These are phyloP conservation scores for Pseudogymnoascus sp. DNA, from an alignment of 2,329 filamentous ascomycete species.

Conservation along the genomic window DNA sequence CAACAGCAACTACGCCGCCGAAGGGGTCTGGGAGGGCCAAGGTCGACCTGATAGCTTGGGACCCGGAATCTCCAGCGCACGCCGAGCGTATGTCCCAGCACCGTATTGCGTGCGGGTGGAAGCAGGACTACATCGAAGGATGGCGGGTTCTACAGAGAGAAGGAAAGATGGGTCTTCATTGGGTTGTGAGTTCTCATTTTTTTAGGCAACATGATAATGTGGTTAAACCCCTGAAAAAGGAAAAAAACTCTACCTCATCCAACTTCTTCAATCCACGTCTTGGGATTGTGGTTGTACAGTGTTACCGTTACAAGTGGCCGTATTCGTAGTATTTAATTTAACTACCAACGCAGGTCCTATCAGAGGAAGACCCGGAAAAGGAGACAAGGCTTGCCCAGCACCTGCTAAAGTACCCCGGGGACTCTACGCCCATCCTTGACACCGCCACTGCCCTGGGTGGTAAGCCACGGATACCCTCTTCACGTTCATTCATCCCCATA, in stretches of 20 bases:
- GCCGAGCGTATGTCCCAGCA: constrained; percentile 35
- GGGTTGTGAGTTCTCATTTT: constrained; percentile 18
- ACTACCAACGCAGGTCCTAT: constrained; percentile 16
- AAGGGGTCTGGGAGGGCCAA: constrained; percentile 14
- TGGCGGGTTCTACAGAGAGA: constrained; percentile 17
- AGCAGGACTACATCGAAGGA: constrained; percentile 29
- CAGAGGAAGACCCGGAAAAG: constrained; percentile 16
- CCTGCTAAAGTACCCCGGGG: constrained; percentile 16
- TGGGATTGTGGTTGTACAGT: background rate
- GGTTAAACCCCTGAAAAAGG: background rate
- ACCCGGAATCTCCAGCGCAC: constrained; percentile 34
- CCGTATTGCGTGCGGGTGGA: constrained; percentile 39
- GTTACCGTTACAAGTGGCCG: background rate
- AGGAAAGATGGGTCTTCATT: constrained; percentile 21
- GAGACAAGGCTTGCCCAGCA: constrained; percentile 19
- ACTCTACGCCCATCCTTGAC: constrained; percentile 18
- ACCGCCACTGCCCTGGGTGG: constrained; percentile 18
- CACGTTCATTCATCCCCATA: constrained; percentile 19
- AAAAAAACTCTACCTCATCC: background rate
- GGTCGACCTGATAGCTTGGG: constrained; percentile 37
- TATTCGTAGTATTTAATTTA: constrained; percentile 10
- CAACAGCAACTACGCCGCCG: background rate
- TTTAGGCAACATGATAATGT: background rate
- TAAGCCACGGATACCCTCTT: constrained; percentile 17
- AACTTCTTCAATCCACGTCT: background rate